phyloP scores from a whole-genome alignment of 257 asterid species.

The Nicotiana knightiana region DNA sequence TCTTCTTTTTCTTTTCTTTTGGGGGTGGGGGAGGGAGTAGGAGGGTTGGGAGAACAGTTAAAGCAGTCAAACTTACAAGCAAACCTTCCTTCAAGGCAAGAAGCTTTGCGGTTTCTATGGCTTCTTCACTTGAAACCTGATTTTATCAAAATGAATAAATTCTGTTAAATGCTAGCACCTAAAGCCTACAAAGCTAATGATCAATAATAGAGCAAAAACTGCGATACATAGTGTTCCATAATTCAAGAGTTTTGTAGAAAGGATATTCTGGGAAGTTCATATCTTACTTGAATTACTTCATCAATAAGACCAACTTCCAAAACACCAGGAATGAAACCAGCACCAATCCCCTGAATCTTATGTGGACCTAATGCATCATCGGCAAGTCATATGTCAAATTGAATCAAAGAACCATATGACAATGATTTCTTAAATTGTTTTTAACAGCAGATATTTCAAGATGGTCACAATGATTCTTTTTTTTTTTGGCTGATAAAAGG shows the following conservation, averaged over 20 bases:
- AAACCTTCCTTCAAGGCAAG: conserved; percentile 88
- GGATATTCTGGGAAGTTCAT: not conserved
- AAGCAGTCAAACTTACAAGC: conserved; percentile 39
- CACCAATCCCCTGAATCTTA: conserved; percentile 98
- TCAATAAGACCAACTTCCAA: conserved; percentile 65
- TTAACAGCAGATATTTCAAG: not conserved
- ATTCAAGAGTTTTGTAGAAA: not conserved
- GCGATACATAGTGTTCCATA: not conserved
- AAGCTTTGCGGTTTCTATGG: conserved; percentile 88
- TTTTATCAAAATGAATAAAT: not conserved
- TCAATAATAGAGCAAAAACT: not conserved
- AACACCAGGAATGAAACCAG: conserved; percentile 89
- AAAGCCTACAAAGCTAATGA: not conserved
- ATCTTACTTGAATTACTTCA: conserved; percentile 86
- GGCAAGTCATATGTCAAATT: conserved; percentile 13
- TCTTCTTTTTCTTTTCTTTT: not conserved
- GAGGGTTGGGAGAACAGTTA: not conserved
- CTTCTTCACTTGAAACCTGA: conserved; percentile 84
- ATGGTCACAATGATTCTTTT: not conserved
- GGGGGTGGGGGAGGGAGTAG: not conserved
- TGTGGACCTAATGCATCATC: conserved; percentile 66
- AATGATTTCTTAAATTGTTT: not conserved
- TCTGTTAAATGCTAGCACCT: not conserved
- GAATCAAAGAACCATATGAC: not conserved
- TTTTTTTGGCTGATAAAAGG: no score